phyloP scores from a whole-genome alignment of 2,329 filamentous ascomycete genomes.

The Aspergillus latus region DNA sequence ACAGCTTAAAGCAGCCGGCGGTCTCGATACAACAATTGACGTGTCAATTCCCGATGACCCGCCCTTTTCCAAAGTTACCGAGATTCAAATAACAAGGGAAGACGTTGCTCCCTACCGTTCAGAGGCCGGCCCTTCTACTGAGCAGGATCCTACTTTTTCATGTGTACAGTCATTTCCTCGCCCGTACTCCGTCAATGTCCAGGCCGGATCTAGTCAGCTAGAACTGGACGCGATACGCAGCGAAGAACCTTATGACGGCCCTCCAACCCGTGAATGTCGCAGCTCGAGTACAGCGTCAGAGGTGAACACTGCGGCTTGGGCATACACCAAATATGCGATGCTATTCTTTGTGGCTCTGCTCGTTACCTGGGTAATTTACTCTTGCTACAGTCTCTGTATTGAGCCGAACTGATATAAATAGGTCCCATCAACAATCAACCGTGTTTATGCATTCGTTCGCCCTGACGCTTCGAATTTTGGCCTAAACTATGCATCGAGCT shows the following conservation, averaged over 20 bases:
- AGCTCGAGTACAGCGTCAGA: conserved; percentile 22
- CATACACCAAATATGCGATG: conserved; percentile 42
- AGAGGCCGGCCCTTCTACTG: neutral
- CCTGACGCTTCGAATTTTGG: conserved; percentile 53
- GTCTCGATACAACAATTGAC: conserved; percentile 44
- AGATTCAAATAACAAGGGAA: conserved; percentile 64
- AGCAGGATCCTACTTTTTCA: neutral
- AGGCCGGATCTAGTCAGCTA: conserved; percentile 22
- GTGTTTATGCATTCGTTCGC: conserved; percentile 68
- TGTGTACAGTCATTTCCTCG: conserved; percentile 15
- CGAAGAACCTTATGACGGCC: neutral
- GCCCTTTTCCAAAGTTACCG: conserved; percentile 56
- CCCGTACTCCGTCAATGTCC: conserved; percentile 37
- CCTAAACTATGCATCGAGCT: conserved; percentile 68
- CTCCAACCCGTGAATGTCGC: neutral
- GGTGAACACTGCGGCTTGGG: conserved; percentile 38
- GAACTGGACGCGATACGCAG: conserved; percentile 12
- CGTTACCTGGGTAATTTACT: conserved; percentile 40
- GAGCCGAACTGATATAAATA: conserved; percentile 15
- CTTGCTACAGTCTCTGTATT: neutral
- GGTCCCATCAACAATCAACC: conserved; percentile 72
- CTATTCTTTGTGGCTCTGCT: conserved; percentile 44
- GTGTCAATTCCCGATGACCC: conserved; percentile 47
- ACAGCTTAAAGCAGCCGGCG: conserved; percentile 58
- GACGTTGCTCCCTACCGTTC: conserved; percentile 23